These are phyloP conservation scores for Diospyros kaki DNA, from an alignment of 148 eudicot genomes.

Conservation along the genomic window DNA sequence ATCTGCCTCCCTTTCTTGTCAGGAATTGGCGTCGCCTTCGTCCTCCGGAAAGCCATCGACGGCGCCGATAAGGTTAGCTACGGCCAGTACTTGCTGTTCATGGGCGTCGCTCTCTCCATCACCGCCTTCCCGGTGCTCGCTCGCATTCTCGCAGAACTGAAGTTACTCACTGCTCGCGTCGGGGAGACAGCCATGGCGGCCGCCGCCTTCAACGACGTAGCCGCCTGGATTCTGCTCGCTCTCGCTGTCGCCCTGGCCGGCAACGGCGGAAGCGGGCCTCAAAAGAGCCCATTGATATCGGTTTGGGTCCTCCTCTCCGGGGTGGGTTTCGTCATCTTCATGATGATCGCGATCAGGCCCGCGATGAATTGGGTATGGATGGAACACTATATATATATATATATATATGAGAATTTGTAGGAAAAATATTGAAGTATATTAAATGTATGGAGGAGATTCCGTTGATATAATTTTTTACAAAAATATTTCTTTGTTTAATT, in stretches of 20 bases:
- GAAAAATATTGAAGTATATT: too few relatives aligned
- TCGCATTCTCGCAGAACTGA: conserved; percentile 49
- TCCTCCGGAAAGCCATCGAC: conserved; percentile 21
- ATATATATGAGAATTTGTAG: too few relatives aligned
- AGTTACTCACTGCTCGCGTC: conserved; percentile 38
- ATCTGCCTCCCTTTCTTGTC: conserved; percentile 33
- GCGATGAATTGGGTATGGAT: conserved; percentile 33
- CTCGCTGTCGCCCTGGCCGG: conserved; percentile 49
- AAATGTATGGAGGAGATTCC: too few relatives aligned
- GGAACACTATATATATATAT: too few relatives aligned
- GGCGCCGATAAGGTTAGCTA: conserved; percentile 33
- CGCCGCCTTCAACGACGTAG: conserved; percentile 54
- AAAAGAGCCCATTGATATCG: conserved; percentile 40
- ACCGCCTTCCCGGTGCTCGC: conserved; percentile 59
- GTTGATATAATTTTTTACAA: too few relatives aligned
- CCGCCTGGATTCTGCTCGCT: conserved; percentile 50
- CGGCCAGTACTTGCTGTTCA: conserved; percentile 31
- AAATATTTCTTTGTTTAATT: too few relatives aligned
- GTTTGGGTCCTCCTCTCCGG: conserved; percentile 47
- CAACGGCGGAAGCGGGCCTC: conserved; percentile 24
- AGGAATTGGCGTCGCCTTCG: conserved; percentile 29
- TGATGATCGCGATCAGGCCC: conserved; percentile 37
- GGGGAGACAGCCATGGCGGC: conserved; percentile 58
- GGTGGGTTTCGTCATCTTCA: conserved; percentile 34
- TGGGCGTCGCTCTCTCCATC: conserved; percentile 46